Conservation (phyloP, 345 rosid genomes). For the Zanthoxylum bungeanum region DNA sequence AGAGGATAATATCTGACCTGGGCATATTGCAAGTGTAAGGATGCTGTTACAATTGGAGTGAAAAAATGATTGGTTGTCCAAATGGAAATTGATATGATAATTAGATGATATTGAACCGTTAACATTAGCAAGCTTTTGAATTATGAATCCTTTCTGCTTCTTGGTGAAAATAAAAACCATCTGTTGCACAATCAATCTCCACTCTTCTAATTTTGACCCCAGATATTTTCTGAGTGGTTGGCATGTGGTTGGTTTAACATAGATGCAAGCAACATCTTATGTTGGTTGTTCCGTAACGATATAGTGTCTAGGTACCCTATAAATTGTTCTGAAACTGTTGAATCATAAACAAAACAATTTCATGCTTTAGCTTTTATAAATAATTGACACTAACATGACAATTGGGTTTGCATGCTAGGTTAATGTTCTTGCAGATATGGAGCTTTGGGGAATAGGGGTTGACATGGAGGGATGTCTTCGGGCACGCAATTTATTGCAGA, state of each 20-base stretch:
- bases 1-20: constrained; percentile 11
- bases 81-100: background rate
- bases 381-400: constrained; percentile 12
- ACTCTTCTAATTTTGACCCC: background rate
- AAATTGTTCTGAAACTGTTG: constrained; percentile 1
- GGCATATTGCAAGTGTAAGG: background rate
- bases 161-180: background rate
- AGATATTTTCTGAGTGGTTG: background rate
- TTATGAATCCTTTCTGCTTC: background rate
- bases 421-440: constrained; percentile 92
- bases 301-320: background rate
- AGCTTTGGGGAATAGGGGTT: constrained; percentile 89
- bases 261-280: constrained; percentile 3
- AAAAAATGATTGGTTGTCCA: background rate
- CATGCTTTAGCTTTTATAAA: background rate
- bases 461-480: constrained; percentile 83
- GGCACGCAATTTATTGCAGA: constrained; percentile 64
- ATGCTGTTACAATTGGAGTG: background rate
- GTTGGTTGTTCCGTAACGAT: background rate
- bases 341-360: background rate
- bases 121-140: background rate
- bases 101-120: background rate
- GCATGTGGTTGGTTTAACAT: background rate
- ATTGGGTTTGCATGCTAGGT: constrained; percentile 47
- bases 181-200: background rate